Conservation (phyloP, 805 yeast genomes). For the Candida fluviatilis region DNA sequence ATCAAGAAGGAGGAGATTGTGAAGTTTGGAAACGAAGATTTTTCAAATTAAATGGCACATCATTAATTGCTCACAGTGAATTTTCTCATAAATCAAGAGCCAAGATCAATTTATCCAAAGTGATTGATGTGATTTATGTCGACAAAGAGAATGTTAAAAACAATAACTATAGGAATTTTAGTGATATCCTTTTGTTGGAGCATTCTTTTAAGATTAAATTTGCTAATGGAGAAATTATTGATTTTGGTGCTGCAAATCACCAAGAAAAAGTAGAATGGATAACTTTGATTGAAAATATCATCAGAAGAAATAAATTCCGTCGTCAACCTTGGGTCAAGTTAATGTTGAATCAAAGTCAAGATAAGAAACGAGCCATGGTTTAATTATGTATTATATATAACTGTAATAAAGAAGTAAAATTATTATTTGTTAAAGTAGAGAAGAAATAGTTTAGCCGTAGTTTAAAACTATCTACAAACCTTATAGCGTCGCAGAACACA, state of each 20-base stretch:
- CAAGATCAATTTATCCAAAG: constrained; percentile 69
- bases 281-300: constrained; percentile 48
- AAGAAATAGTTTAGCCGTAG: too few species aligned
- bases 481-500: too few species aligned
- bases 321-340: constrained; percentile 58
- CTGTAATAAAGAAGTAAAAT: too few species aligned
- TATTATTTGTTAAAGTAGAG: too few species aligned
- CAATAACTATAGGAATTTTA: constrained; percentile 53
- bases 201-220: constrained; percentile 75
- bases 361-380: background rate
- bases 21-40: constrained; percentile 67
- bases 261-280: constrained; percentile 67
- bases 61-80: constrained; percentile 74
- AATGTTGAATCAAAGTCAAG: constrained; percentile 25
- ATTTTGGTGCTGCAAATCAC: constrained; percentile 76
- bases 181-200: constrained; percentile 65
- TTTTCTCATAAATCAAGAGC: constrained; percentile 65
- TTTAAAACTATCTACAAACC: too few species aligned
- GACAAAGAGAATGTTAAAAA: constrained; percentile 32
- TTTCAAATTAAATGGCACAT: constrained; percentile 68
- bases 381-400: background rate
- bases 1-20: constrained; percentile 92
- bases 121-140: constrained; percentile 46
- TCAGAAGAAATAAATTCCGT: constrained; percentile 52
- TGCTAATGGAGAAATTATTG: constrained; percentile 75